Base-by-base conservation (phyloP, 2,329 filamentous ascomycete species). In the Ophiostoma novo-ulmi region DNA sequence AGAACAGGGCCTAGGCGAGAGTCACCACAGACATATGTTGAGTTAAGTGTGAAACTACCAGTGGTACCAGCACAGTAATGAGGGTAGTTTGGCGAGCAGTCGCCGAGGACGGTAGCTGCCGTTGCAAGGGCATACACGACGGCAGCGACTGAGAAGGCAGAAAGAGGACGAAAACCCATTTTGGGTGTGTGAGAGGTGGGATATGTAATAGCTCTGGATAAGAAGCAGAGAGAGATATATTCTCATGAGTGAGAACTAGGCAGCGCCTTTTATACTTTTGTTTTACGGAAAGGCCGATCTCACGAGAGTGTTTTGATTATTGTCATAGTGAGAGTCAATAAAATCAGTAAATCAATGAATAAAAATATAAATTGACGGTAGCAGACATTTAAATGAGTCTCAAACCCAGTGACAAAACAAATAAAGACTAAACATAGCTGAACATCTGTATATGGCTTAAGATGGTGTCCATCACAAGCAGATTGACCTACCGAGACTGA, bases 21-120 rank as follows among this genome's bases (percentile, higher is more conserved):
- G 52, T 58, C 52, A 13, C 22, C 52, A 26, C 52, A 58, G n/a
- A 58, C 52, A 58, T 58, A 58, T 58, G 52, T 58, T 13, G 52
- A 31, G 52, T 58, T 58, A 3, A 58, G 52, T 5, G 52, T 58
- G n/a, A 22, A n/a, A 26, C 22, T 58, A 22, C 52, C 22, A 26
- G 52, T 22, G 26, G 52, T 58, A 17, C 52, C 52, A 13, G n/a
- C 52, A 14, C 52, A 58, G 22, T 58, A 58, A 10, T 22, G 52
- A 17, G 52, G n/a, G n/a, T 58, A 26, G 22, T 26, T 26, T 22
- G 52, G 52, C 2, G n/a, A 26, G 52, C 52, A 58, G 22, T 58
- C 22, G 11, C 14, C 52, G 7, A 58, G 7, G 52, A 17, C 52
- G 7, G 52, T 31, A 6, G 52, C 52, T 13, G 52, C 52, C 52